phyloP scores from a whole-genome alignment of 2,329 filamentous ascomycete genomes.

The Curvularia lunata region DNA sequence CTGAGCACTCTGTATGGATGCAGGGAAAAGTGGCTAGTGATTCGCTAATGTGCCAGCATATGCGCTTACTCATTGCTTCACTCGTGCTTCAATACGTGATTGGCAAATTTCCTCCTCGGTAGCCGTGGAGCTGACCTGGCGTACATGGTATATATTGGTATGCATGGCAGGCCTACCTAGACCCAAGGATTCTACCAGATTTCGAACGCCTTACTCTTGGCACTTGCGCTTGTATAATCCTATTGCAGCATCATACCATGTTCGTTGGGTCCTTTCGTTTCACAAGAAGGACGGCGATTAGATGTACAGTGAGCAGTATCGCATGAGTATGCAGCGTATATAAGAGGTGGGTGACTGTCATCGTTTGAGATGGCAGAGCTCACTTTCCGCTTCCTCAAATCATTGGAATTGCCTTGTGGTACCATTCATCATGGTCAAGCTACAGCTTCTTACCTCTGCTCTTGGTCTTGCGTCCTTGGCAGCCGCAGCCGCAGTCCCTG shows the following conservation, averaged over 20 bases:
- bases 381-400: background rate
- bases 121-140: background rate
- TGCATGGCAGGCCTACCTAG: background rate
- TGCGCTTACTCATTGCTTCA: background rate
- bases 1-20: background rate
- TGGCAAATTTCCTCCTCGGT: background rate
- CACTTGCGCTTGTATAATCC: background rate
- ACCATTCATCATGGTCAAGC: slow-evolving; percentile 8
- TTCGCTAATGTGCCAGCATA: background rate
- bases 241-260: background rate
- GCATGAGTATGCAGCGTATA: background rate
- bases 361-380: background rate
- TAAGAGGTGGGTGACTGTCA: background rate
- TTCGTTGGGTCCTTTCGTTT: background rate
- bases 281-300: background rate
- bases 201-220: background rate
- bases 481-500: slow-evolving; percentile 17
- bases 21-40: background rate
- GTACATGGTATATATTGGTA: background rate
- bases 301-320: background rate
- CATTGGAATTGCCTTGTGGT: background rate
- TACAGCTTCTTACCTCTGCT: slow-evolving; percentile 2
- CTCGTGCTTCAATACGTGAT: background rate
- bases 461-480: slow-evolving; percentile 17
- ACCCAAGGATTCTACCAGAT: background rate